Evolutionary conservation across 345 rosid species (phyloP), one percentile per base, ranked within the genome.

Genomic region (Lagerstroemia speciosa): DNA sequence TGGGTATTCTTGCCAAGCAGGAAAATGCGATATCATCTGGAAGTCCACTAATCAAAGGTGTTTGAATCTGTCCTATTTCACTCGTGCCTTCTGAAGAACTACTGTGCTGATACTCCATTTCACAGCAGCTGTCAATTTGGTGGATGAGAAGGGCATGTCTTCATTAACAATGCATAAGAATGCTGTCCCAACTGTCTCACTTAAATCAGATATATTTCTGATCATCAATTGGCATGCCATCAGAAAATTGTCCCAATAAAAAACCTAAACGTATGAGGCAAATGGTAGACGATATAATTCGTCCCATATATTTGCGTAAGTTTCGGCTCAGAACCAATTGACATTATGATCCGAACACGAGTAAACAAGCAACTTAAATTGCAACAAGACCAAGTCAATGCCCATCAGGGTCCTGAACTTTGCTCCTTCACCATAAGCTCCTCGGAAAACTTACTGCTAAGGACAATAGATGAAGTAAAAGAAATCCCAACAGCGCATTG

Each of bases 1-100:
- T 74, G 12, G 96, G 96, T 68, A 92, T 87, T 77, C 93, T 84
- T 52, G 93, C 96, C 78, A 89, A 80, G 78, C 93, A 92, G 45
- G 78, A 78, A 57, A 79, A 76, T 3, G 84, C 75, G 11, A 91
- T 68, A 65, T 89, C 97, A 64, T 89, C 87, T 1, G 97, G 96
- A 67, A 92, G 83, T 66, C 96, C 89, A 43, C 7, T 24, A 68
- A 92, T 75, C 74, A 89, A 43, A 20, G 78, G 77, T 37, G 57
- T n/a, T n/a, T n/a, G n/a, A n/a, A n/a, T 58, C 53, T 41, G 78
- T 57, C 75, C 75, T 22, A 73, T 31, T 71, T 67, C 73, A 73
- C 46, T 71, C 50, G 20, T 70, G 55, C 66, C 66, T 45, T 71
- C 73, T 0, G 66, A 61, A 55, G 69, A 76, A 34, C 67, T 65